A percentile compares a stretch with the other conserved stretches of the same genome.
Conservation (phyloP, 257 asterid genomes). For the Hygrophila difformis region DNA sequence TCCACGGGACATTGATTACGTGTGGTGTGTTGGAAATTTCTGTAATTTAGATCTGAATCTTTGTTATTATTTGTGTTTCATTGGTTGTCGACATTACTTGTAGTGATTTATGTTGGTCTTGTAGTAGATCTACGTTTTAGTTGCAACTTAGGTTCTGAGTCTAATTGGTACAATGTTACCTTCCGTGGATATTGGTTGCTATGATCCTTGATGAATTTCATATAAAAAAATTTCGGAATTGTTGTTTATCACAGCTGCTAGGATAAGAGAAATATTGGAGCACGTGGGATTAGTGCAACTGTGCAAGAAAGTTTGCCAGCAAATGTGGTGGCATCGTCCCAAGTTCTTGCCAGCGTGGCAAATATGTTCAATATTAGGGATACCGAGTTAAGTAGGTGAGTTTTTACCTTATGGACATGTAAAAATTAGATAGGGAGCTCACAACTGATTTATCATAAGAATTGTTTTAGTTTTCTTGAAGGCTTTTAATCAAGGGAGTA, state of each 20-base stretch:
- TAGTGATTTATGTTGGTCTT: too few species aligned
- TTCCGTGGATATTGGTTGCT: too few species aligned
- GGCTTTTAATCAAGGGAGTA: too few species aligned
- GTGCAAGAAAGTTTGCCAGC: conserved; percentile 89
- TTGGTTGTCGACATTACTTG: too few species aligned
- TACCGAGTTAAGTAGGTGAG: conserved; percentile 90
- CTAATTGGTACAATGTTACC: too few species aligned
- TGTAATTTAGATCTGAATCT: background rate
- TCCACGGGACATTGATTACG: background rate
- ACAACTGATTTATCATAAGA: conserved; percentile 27
- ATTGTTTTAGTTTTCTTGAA: conserved; percentile 64
- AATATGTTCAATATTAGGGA: conserved; percentile 89
- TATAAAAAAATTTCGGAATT: conserved; percentile 5
- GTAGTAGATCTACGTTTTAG: too few species aligned
- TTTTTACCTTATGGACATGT: background rate
- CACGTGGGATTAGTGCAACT: conserved; percentile 91
- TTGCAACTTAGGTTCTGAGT: too few species aligned
- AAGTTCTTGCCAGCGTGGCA: conserved; percentile 86
- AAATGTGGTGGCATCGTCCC: conserved; percentile 80
- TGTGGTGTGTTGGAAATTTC: background rate
- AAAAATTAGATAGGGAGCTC: background rate
- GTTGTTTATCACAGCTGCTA: conserved; percentile 52
- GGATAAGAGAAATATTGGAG: conserved; percentile 90
- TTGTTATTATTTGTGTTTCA: too few species aligned
- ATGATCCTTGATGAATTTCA: conserved; percentile 2